Percentiles rank a stretch among this genome's conserved stretches.
These are phyloP conservation scores for Xanthoceras sorbifolium DNA, from an alignment of 345 rosid genomes.

Conservation along the genomic window DNA sequence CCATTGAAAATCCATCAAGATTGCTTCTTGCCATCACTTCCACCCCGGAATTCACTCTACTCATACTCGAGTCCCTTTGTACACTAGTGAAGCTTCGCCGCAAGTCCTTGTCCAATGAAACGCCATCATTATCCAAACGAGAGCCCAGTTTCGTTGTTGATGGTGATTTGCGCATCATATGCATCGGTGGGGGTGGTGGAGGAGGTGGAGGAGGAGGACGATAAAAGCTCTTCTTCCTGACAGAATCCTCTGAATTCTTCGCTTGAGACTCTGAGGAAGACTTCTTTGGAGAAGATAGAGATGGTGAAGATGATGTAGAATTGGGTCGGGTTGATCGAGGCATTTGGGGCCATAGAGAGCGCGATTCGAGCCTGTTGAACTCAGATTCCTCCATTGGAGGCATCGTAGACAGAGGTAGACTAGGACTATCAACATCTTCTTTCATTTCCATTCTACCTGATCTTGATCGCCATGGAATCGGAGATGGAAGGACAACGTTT, in stretches of 20 bases:
- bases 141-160: constrained; percentile 31
- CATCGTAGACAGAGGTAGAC: constrained; percentile 16
- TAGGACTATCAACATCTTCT: constrained; percentile 33
- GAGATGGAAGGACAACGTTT: constrained; percentile 81
- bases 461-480: constrained; percentile 93
- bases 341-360: constrained; percentile 32
- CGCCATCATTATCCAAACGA: constrained; percentile 25
- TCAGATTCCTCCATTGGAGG: constrained; percentile 40
- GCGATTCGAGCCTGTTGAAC: constrained; percentile 23
- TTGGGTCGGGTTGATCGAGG: constrained; percentile 30
- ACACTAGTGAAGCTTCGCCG: constrained; percentile 25
- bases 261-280: constrained; percentile 42
- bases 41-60: too few species aligned
- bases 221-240: constrained; percentile 49
- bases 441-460: constrained; percentile 68
- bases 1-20: constrained; percentile 23
- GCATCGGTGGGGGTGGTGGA: constrained; percentile 65
- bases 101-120: constrained; percentile 24
- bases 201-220: constrained; percentile 60
- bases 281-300: constrained; percentile 48
- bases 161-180: constrained; percentile 33
- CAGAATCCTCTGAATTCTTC: constrained; percentile 47
- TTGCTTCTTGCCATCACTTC: constrained; percentile 18
- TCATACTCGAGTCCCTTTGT: too few species aligned
- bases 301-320: constrained; percentile 40